Conservation (phyloP, 106 monocot genomes). For the Cymbidium sinense region DNA sequence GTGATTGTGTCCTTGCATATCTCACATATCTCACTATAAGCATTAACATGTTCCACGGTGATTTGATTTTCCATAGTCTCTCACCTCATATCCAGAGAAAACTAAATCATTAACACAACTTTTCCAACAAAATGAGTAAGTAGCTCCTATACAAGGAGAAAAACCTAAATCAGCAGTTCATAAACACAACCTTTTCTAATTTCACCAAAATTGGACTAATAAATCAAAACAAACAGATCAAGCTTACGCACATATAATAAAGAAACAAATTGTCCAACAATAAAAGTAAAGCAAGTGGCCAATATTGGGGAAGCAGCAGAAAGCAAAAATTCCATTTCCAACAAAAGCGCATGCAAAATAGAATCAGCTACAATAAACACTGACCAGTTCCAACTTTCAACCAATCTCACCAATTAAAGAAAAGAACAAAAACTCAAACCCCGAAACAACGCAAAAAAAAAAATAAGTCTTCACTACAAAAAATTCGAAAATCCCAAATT, state of each 20-base stretch:
- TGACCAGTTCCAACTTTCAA: too few relatives aligned
- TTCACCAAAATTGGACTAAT: background rate
- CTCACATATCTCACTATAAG: too few relatives aligned
- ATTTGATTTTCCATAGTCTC: too few relatives aligned
- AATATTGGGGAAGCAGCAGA: background rate
- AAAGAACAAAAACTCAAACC: background rate
- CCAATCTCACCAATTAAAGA: too few relatives aligned
- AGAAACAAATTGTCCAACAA: too few relatives aligned
- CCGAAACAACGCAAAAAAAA: background rate
- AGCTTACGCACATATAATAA: too few relatives aligned
- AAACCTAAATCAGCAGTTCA: background rate
- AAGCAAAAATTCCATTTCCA: background rate
- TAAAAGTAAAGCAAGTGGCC: background rate
- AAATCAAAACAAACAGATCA: background rate
- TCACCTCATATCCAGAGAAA: background rate
- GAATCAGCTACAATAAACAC: background rate
- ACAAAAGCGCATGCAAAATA: background rate
- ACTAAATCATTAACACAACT: background rate
- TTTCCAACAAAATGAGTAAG: background rate
- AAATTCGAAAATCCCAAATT: background rate
- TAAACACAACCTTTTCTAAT: too few relatives aligned
- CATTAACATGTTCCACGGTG: too few relatives aligned
- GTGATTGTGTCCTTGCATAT: too few relatives aligned
- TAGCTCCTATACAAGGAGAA: background rate
- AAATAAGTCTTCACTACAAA: background rate